Evolutionary conservation across 129 eudicot genomes (phyloP).

Genomic region (Gnaphalium uliginosum): DNA sequence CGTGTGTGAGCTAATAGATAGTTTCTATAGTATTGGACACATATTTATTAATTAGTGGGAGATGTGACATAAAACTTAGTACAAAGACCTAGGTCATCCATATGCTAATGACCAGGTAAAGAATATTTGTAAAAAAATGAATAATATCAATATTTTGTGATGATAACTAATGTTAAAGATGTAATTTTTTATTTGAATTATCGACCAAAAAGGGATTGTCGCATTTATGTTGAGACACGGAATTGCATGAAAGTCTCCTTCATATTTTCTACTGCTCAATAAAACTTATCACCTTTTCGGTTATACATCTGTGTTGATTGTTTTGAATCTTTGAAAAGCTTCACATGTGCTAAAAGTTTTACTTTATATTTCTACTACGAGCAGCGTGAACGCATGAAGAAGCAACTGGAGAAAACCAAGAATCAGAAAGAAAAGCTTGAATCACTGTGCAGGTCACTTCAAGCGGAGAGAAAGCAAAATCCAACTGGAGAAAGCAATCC

Average conservation of each 20-base stretch:
- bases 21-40: background rate
- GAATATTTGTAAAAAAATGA: background rate
- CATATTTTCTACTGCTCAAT: background rate
- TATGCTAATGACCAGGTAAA: background rate
- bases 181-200: background rate
- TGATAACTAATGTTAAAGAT: background rate
- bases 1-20: background rate
- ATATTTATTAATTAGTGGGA: too few species aligned
- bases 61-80: background rate
- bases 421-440: constrained; percentile 93
- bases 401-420: constrained; percentile 82
- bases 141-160: background rate
- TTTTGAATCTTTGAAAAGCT: background rate
- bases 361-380: constrained; percentile 20
- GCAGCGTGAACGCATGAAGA: constrained; percentile 92
- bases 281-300: background rate
- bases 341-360: background rate
- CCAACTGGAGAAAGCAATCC: constrained; percentile 35
- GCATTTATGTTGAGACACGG: background rate
- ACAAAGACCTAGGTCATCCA: background rate
- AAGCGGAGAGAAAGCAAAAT: constrained; percentile 83
- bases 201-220: background rate
- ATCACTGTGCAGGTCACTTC: constrained; percentile 84
- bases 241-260: background rate
- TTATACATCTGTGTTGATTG: background rate